Conservation (phyloP, 73 alveolate species). For the Paramecium bursaria region DNA sequence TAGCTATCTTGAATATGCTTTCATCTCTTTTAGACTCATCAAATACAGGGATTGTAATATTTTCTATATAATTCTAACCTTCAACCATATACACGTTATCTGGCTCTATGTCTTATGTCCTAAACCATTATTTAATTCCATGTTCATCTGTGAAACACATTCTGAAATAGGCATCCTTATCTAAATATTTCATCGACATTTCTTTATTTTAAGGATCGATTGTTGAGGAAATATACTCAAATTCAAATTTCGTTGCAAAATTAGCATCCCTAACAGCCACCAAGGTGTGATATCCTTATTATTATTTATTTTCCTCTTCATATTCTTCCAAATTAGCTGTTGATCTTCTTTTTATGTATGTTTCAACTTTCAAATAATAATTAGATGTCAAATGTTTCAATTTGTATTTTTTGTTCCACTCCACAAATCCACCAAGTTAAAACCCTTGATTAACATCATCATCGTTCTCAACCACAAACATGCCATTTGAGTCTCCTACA, state of each 20-base stretch:
- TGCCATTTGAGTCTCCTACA: slow-evolving; percentile 69
- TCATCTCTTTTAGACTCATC: slow-evolving; percentile 59
- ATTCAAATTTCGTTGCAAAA: slow-evolving; percentile 37
- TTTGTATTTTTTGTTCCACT: slow-evolving; percentile 62
- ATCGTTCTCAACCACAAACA: slow-evolving; percentile 63
- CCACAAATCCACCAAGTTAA: slow-evolving; percentile 64
- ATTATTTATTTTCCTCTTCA: too few species aligned
- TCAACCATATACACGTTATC: slow-evolving; percentile 24
- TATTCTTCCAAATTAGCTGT: too few species aligned
- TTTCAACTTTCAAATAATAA: slow-evolving; percentile 54
- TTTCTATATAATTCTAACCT: slow-evolving; percentile 58
- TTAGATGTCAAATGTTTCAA: slow-evolving; percentile 68
- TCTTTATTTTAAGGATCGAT: neutral
- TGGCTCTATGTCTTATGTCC: slow-evolving; percentile 16
- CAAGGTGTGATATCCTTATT: neutral
- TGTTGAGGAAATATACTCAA: slow-evolving; percentile 63
- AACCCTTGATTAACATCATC: slow-evolving; percentile 30
- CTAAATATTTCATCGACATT: neutral
- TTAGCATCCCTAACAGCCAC: slow-evolving; percentile 10
- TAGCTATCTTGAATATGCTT: slow-evolving; percentile 55
- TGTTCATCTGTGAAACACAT: neutral
- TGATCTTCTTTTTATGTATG: too few species aligned
- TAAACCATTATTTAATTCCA: slow-evolving; percentile 53
- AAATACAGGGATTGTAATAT: slow-evolving; percentile 56
- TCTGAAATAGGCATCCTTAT: slow-evolving; percentile 63